Conservation (phyloP, 2,329 filamentous ascomycete genomes). For the Aspergillus niger region DNA sequence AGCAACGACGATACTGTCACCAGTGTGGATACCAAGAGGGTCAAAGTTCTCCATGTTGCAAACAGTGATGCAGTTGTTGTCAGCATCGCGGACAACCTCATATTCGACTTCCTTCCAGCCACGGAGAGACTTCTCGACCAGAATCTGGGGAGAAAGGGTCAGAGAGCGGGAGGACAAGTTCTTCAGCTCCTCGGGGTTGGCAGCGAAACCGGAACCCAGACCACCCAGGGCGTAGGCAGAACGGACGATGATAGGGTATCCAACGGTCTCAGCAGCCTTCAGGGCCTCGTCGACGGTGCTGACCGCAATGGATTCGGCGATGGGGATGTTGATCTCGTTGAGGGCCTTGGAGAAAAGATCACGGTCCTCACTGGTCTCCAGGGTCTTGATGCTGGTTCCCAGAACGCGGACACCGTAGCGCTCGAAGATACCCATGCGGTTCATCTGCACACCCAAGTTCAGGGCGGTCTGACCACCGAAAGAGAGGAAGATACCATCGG, state of each 20-base stretch:
- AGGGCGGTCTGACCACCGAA: conserved; percentile 97
- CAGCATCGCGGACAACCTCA: conserved; percentile 93
- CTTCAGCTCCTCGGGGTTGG: conserved; percentile 88
- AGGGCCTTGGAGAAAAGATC: conserved; percentile 94
- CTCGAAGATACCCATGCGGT: conserved; percentile 92
- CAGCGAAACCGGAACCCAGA: conserved; percentile 93
- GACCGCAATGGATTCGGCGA: conserved; percentile 93
- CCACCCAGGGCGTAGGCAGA: conserved; percentile 96
- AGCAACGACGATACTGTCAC: conserved; percentile 97
- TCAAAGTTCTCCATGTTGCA: conserved; percentile 99
- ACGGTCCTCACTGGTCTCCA: conserved; percentile 93
- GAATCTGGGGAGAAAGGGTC: conserved; percentile 89
- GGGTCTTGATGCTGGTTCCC: conserved; percentile 89
- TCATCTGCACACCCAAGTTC: conserved; percentile 96
- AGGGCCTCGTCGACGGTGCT: conserved; percentile 89
- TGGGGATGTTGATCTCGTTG: conserved; percentile 96
- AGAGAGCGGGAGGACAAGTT: conserved; percentile 91
- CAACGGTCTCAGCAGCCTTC: conserved; percentile 79
- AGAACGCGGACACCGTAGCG: conserved; percentile 94
- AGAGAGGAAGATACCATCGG: conserved; percentile 95
- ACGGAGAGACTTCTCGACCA: conserved; percentile 98
- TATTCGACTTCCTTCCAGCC: conserved; percentile 99
- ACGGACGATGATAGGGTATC: conserved; percentile 97
- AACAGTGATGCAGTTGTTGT: conserved; percentile 98
- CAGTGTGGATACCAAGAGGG: conserved; percentile 94